Evolutionary conservation across 495 filamentous ascomycete genomes (phyloP).

Genomic region (Annulohypoxylon nitens): DNA sequence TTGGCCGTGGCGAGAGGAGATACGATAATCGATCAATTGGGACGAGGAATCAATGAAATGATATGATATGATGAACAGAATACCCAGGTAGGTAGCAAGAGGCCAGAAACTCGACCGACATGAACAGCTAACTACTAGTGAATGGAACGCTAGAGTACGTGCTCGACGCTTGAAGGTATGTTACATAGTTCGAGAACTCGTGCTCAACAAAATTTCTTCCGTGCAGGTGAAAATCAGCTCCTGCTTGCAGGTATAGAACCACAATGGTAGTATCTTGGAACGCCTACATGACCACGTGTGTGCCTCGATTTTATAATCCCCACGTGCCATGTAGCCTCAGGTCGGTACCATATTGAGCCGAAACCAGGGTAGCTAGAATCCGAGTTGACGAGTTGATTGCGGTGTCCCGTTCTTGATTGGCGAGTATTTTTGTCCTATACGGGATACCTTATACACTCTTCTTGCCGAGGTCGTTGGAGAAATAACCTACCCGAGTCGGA

Average conservation of each 20-base stretch:
- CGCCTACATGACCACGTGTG: conserved; percentile 8
- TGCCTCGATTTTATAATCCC: conserved; percentile 8
- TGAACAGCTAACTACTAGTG: neutral
- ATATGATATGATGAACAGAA: neutral
- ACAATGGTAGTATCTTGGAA: conserved; percentile 5
- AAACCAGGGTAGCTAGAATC: neutral
- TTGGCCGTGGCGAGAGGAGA: neutral
- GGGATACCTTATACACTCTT: neutral
- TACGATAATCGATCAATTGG: neutral
- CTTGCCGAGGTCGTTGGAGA: conserved; percentile 1
- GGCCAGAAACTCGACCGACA: conserved; percentile 5
- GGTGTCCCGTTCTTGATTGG: neutral
- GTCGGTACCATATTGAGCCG: conserved; percentile 4
- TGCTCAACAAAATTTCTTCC: conserved; percentile 3
- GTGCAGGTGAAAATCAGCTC: neutral
- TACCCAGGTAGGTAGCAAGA: neutral
- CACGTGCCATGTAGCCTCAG: conserved; percentile 7
- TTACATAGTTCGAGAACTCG: conserved; percentile 4
- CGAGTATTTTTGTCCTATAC: neutral
- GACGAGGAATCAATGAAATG: neutral
- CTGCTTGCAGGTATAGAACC: conserved; percentile 3
- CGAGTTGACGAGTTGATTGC: neutral
- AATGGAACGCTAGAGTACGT: neutral
- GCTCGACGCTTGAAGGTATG: neutral
- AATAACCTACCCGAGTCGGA: neutral